phyloP scores from a whole-genome alignment of 345 rosid species.

The Xanthoceras sorbifolium region DNA sequence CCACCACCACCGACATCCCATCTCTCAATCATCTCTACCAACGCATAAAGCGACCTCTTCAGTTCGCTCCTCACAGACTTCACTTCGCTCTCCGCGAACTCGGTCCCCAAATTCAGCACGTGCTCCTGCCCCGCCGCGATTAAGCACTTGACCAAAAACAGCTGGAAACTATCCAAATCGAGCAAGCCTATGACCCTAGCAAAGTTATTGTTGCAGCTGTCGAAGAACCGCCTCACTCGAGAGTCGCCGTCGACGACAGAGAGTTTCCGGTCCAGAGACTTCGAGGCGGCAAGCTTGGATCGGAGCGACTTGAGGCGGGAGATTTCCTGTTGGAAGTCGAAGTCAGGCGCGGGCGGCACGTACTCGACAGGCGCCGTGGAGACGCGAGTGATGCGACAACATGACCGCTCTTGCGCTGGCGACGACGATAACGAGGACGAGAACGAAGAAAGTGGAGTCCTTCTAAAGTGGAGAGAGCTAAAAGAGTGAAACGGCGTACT shows the following conservation, averaged over 20 bases:
- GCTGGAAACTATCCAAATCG: slow-evolving; percentile 45
- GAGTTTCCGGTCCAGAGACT: slow-evolving; percentile 39
- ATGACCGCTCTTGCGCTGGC: slow-evolving; percentile 19
- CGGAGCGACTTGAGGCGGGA: slow-evolving; percentile 64
- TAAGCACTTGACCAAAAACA: slow-evolving; percentile 69
- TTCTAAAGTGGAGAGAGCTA: slow-evolving; percentile 26
- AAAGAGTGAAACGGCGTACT: slow-evolving; percentile 27
- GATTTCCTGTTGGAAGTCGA: slow-evolving; percentile 63
- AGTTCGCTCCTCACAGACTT: slow-evolving; percentile 46
- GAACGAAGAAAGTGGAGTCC: slow-evolving; percentile 28
- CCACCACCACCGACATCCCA: slow-evolving; percentile 43
- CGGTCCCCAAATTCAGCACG: slow-evolving; percentile 47
- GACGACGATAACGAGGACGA: slow-evolving; percentile 29
- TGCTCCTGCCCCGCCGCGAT: slow-evolving; percentile 89
- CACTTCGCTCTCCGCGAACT: slow-evolving; percentile 35
- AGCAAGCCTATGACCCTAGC: slow-evolving; percentile 39
- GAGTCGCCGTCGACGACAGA: slow-evolving; percentile 50
- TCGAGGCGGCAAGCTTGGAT: slow-evolving; percentile 43
- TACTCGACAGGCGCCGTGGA: slow-evolving; percentile 70
- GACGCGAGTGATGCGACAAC: slow-evolving; percentile 42
- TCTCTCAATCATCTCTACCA: slow-evolving; percentile 82
- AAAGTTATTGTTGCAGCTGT: slow-evolving; percentile 24
- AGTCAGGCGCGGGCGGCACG: slow-evolving; percentile 67
- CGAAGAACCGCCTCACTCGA: slow-evolving; percentile 53
- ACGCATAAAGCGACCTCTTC: slow-evolving; percentile 65